These are phyloP conservation scores for Aegilops speltoides DNA, from an alignment of 176 grass and related monocot genomes.

Conservation along the genomic window DNA sequence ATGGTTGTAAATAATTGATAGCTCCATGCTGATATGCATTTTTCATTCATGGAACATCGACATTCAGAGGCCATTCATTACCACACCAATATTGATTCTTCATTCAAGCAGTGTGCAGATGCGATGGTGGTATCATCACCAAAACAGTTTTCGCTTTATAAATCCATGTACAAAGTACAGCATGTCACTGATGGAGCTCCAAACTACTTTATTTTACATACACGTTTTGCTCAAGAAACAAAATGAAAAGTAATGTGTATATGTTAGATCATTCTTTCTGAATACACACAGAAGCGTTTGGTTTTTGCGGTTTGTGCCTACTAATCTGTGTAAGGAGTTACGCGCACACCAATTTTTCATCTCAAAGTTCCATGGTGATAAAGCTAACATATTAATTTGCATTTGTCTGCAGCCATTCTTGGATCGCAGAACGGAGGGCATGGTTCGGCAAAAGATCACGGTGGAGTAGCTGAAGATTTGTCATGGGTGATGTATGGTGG, in stretches of 20 bases:
- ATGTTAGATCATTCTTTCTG: neutral
- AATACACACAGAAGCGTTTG: neutral
- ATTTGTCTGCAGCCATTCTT: constrained; percentile 55
- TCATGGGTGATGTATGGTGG: constrained; percentile 49
- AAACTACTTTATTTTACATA: neutral
- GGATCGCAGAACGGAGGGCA: constrained; percentile 58
- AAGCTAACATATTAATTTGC: constrained; percentile 7
- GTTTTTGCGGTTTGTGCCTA: neutral
- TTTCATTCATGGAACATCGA: neutral
- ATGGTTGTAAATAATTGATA: too few relatives aligned
- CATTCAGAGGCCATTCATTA: neutral
- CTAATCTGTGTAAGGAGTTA: neutral
- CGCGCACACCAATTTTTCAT: neutral
- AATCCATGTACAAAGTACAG: neutral
- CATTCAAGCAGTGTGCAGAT: neutral
- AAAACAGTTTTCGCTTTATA: neutral
- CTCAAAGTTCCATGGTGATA: neutral
- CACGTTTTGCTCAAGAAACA: neutral
- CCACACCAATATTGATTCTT: neutral
- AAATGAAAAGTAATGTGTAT: neutral
- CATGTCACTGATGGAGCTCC: neutral
- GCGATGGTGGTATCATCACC: neutral
- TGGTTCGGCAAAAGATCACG: constrained; percentile 49
- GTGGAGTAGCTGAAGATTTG: constrained; percentile 47
- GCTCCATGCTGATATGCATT: neutral